These are phyloP conservation scores for Alternaria conjuncta DNA, from an alignment of 2,329 filamentous ascomycete genomes.

Conservation along the genomic window DNA sequence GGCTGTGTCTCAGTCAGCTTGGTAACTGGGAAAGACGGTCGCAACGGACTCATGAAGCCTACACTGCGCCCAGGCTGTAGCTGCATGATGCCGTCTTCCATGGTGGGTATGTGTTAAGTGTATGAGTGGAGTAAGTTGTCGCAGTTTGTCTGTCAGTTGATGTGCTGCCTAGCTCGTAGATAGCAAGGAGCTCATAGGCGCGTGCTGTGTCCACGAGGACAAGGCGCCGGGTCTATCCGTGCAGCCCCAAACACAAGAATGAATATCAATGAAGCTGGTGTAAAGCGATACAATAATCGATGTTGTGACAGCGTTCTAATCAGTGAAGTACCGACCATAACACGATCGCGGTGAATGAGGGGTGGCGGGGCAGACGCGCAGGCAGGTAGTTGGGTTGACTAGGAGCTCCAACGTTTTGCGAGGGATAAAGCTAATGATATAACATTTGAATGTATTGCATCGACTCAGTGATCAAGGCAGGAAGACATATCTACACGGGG, in stretches of 20 bases:
- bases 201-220: constrained; percentile 38
- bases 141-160: constrained; percentile 7
- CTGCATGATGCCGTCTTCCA: constrained; percentile 44
- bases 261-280: neutral
- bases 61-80: constrained; percentile 40
- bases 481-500: neutral
- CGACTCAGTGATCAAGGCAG: neutral
- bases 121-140: neutral
- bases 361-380: constrained; percentile 18
- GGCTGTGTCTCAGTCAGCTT: constrained; percentile 58
- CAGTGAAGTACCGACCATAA: neutral
- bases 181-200: constrained; percentile 11
- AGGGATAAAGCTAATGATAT: neutral
- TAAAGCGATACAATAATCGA: neutral
- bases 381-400: neutral
- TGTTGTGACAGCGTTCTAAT: neutral
- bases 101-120: constrained; percentile 12
- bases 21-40: neutral
- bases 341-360: constrained; percentile 11
- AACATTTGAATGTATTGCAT: neutral
- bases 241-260: neutral
- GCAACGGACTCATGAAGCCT: constrained; percentile 49
- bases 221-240: neutral
- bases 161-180: constrained; percentile 16
- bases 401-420: neutral